Base-by-base conservation (phyloP, 768 basidiomycete species). In the Mycena haematopus region DNA sequence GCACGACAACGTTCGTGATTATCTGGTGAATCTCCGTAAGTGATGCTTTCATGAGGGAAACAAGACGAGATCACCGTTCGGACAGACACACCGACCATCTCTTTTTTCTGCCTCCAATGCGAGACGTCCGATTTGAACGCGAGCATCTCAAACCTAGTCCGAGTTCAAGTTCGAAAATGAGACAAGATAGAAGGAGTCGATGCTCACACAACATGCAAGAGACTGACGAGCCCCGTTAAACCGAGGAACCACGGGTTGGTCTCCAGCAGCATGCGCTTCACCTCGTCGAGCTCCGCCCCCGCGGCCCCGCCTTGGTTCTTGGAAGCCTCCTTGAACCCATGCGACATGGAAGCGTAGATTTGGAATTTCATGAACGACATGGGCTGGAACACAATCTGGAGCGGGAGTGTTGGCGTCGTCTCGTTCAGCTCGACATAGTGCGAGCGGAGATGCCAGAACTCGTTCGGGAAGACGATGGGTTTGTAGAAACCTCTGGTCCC, bases 51-150 rank as follows among this genome's bases (percentile, higher is more conserved):
- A 65, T 10, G 57, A 27, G n/a, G 44, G 31, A 62, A 65, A 65
- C 44, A 21, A 45, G 19, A 58, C 21, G 57, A 52, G 31, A 82
- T 60, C 73, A 89, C 87, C 76, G 88, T 87, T 71, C 86, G 87
- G 66, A 99, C 84, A 55, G 95, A 96, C 15, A 99, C 96, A 14
- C 97, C 97, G 62, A 92, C 91, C 76, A 99, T 86, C 74, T 99
- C 95, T 69, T 95, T 90, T 79, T 88, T 96, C 71, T 95, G 88
- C 42, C 95, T 83, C 96, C 96, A 98, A 73, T 99, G 96, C 29
- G 90, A 87, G 45, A 99, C 93, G 71, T 99, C 96, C 27, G 87
- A 90, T 72, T 92, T 93, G 86, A 99, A 98, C 15, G 96, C 96
- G 59, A 97, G 79, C 86, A 97, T 92, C 78, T 96, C 95, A 73